Evolutionary conservation across 495 filamentous ascomycete species (phyloP).

Genomic region (Penicillium steckii): DNA sequence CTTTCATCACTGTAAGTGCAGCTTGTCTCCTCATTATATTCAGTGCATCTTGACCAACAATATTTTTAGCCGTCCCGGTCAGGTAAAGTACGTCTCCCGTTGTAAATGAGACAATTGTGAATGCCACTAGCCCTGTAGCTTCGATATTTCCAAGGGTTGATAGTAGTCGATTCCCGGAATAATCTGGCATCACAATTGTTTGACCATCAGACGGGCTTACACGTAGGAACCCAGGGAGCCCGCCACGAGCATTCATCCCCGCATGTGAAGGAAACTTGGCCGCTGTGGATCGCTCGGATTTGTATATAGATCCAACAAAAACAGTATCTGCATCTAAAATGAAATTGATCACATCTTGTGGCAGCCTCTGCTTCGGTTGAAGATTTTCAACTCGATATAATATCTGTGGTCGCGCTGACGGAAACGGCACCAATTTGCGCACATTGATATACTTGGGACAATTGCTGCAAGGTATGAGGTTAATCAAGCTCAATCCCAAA

Average conservation of each 20-base stretch:
- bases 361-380: background rate
- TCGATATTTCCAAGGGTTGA: constrained; percentile 20
- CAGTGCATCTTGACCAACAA: constrained; percentile 9
- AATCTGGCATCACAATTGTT: constrained; percentile 19
- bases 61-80: constrained; percentile 14
- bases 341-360: constrained; percentile 16
- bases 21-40: constrained; percentile 15
- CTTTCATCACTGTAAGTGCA: constrained; percentile 10
- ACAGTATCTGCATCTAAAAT: constrained; percentile 14
- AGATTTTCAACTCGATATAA: background rate
- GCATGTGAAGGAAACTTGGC: constrained; percentile 10
- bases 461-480: constrained; percentile 3
- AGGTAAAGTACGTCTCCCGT: constrained; percentile 18
- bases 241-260: constrained; percentile 18
- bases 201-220: constrained; percentile 16
- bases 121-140: constrained; percentile 10
- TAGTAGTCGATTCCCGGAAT: constrained; percentile 17
- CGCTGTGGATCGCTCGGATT: background rate
- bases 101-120: constrained; percentile 17
- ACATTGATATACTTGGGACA: constrained; percentile 25
- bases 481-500: background rate
- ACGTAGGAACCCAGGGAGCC: constrained; percentile 16
- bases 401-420: constrained; percentile 5
- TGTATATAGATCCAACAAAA: constrained; percentile 11
- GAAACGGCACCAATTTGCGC: constrained; percentile 10